Base-by-base conservation (phyloP, 805 yeast genomes). In the Jamesozyma spencerorum region DNA sequence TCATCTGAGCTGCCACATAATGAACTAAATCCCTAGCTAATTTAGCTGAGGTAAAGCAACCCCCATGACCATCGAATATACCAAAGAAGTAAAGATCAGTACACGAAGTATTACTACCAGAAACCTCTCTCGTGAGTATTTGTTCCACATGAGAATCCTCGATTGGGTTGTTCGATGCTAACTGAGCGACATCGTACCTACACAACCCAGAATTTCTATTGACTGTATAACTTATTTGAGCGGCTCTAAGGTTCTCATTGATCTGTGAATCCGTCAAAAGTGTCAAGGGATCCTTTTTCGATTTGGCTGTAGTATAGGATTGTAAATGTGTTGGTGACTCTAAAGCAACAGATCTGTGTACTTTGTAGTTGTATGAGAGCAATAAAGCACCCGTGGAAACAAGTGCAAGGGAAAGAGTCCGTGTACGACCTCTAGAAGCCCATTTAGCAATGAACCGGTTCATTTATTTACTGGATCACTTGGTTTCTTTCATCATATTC, bases 41-140 rank as follows among this genome's bases (percentile, higher is more conserved):
- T 58, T 80, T 85, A n/a, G 84, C 74, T 42, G 90, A 78, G 1
- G 98, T 92, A 48, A 85, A 84, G 79, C 94, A 87, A 18, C 98
- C 98, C 3, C 95, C 87, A 62, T 92, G 98, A 11, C 98, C 98
- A 62, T 92, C 98, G 58, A 81, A 90, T 0, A 92, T 77, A 4
- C 97, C 95, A 75, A 94, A 92, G 57, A 92, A 86, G 74, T 84
- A 82, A 83, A 96, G 81, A 60, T 90, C 96, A 1, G 50, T 48
- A 64, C 70, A 51, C 5, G 26, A 30, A 18, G 53, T 49, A 51
- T 65, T 52, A 60, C 71, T 69, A n/a, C 45, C 47, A 36, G 68
- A 59, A 39, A 75, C 69, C 5, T 87, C 85, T 1, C 80, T 79
- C 41, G 81, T 83, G 7, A 83, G 75, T 28, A 84, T 77, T 46